These are phyloP conservation scores for Arthroderma sp. DNA, from an alignment of 2,329 filamentous ascomycete genomes.

Conservation along the genomic window DNA sequence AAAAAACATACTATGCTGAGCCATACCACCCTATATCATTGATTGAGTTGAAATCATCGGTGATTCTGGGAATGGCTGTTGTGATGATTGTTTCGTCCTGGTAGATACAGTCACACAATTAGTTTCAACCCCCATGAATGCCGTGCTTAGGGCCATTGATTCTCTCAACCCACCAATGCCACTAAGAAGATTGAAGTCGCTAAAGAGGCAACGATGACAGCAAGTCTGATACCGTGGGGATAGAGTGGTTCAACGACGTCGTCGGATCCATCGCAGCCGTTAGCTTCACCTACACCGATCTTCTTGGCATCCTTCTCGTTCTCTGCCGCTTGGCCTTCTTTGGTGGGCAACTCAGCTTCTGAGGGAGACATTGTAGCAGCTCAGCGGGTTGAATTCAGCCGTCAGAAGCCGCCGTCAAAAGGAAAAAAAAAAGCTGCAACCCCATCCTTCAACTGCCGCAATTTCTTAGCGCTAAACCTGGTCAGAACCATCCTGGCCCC, in stretches of 20 bases:
- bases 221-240: constrained; percentile 3
- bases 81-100: constrained; percentile 17
- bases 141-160: not conserved
- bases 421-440: too few relatives aligned
- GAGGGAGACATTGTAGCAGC: too few relatives aligned
- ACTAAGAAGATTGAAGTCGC: constrained; percentile 4
- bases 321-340: not conserved
- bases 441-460: too few relatives aligned
- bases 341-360: too few relatives aligned
- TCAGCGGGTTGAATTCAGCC: too few relatives aligned
- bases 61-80: constrained; percentile 17
- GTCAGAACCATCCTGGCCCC: too few relatives aligned
- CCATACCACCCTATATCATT: not conserved
- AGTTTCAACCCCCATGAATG: not conserved
- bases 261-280: not conserved
- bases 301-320: not conserved
- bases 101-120: not conserved
- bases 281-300: not conserved
- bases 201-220: constrained; percentile 1
- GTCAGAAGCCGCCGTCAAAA: too few relatives aligned
- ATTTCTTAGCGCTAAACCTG: too few relatives aligned
- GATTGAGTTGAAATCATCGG: constrained; percentile 26
- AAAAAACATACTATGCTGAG: not conserved
- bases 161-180: not conserved
- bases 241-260: not conserved